Percentiles rank a stretch among this genome's conserved stretches.
Evolutionary conservation across 805 yeast genomes (phyloP).

Genomic region (Candida xyloterini): DNA sequence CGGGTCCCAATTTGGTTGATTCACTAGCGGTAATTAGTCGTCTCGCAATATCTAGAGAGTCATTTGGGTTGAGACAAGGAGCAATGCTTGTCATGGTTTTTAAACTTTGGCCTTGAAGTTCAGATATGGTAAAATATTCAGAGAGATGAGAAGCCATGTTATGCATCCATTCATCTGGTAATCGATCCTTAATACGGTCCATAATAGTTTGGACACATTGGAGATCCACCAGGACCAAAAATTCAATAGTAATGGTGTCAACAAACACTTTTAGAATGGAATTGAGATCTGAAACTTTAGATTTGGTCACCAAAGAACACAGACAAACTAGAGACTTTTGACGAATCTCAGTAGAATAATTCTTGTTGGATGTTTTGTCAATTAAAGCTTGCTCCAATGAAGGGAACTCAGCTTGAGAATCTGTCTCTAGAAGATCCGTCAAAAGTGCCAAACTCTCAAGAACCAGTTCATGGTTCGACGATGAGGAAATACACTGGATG

Average conservation of each 20-base stretch:
- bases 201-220: conserved; percentile 21
- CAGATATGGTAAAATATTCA: conserved; percentile 22
- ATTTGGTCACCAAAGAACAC: conserved; percentile 16
- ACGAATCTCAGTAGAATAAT: conserved; percentile 34
- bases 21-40: conserved; percentile 9
- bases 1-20: conserved; percentile 12
- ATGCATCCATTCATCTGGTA: conserved; percentile 22
- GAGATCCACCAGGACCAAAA: conserved; percentile 25
- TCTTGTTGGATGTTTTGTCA: conserved; percentile 27
- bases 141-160: conserved; percentile 15
- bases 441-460: conserved; percentile 28
- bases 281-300: conserved; percentile 6
- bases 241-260: conserved; percentile 28
- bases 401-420: conserved; percentile 2
- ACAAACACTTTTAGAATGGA: conserved; percentile 20
- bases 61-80: conserved; percentile 10
- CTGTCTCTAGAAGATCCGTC: conserved; percentile 18
- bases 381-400: conserved; percentile 18
- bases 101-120: conserved; percentile 20
- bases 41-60: conserved; percentile 5
- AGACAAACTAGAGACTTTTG: conserved; percentile 26
- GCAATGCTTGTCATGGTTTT: conserved; percentile 16
- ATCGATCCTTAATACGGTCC: conserved; percentile 1
- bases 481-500: conserved; percentile 18
- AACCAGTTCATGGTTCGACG: conserved; percentile 31